Evolutionary conservation across 805 yeast species (phyloP), one percentile per base, ranked within the genome.

Genomic region (Komagataella pseudopastoris): DNA sequence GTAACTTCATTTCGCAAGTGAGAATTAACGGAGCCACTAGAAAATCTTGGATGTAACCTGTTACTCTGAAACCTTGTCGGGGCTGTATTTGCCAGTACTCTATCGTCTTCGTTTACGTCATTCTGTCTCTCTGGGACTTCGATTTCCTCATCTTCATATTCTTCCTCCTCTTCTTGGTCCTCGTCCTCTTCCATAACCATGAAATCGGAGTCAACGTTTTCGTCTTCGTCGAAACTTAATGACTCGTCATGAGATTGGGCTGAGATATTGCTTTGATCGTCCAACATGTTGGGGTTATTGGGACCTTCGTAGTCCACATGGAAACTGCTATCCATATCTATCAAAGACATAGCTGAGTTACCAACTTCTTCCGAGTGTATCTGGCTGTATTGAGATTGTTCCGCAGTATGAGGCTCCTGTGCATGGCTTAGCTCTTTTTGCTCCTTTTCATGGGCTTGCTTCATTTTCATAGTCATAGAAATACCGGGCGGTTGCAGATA

Each of bases 401-500:
- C 23, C 10, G 46, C 4, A 20, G 24, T 17, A 18, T 20, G 24
- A 16, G 51, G 23, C 23, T 58, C 60, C 43, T 54, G 55, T 23
- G 58, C 63, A 10, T 56, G 63, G 22, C 51, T 20, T 24, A 14
- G 47, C 23, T 44, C 47, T 7, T 44, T 50, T 49, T 59, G 64
- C 46, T 57, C 55, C 36, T 60, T 59, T 5, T 57, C 49, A 18
- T 70, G 51, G 43, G 67, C 70, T 44, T 63, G 63, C 5, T 14
- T 30, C 39, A 30, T 30, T 8, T 30, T 30, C 73, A 80, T 69
- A 0, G 86, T 83, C 60, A 74, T 78, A 2, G 71, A 69, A 7
- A 80, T 59, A 0, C 88, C 89, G 8, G 83, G 71, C 0, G 89
- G 88, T 47, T 69, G 68, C 52, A 84, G 59, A 51, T 68, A 69